Percentiles rank a stretch among this genome's conserved stretches.
Conservation (phyloP, 2,329 filamentous ascomycete genomes). For the Pestalotiopsis sp. region DNA sequence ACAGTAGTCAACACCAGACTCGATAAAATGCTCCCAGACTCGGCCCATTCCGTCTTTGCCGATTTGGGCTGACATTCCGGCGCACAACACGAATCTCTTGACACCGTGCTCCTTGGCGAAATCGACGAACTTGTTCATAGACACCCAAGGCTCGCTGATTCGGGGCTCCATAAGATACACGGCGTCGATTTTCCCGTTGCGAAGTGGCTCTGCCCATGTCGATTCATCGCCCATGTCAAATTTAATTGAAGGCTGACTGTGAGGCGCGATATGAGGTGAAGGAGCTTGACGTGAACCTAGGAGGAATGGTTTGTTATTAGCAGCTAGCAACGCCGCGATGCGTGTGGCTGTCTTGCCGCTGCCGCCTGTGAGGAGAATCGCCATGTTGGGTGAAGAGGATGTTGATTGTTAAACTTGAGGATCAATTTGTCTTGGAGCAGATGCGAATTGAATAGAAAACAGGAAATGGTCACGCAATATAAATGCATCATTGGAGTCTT, state of each 20-base stretch:
- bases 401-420: too few relatives aligned
- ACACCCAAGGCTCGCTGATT: slow-evolving; percentile 17
- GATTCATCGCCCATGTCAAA: slow-evolving; percentile 20
- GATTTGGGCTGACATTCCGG: slow-evolving; percentile 16
- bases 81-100: slow-evolving; percentile 20
- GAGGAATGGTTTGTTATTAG: slow-evolving; percentile 18
- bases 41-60: slow-evolving; percentile 22
- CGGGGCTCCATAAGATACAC: slow-evolving; percentile 22
- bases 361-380: slow-evolving; percentile 21
- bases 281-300: slow-evolving; percentile 18
- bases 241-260: slow-evolving; percentile 13
- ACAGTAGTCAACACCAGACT: slow-evolving; percentile 19
- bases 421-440: background rate
- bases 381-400: slow-evolving; percentile 15
- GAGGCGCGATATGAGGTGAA: background rate
- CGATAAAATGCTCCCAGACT: slow-evolving; percentile 21
- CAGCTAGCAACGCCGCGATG: slow-evolving; percentile 17
- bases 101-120: slow-evolving; percentile 19
- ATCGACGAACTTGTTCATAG: slow-evolving; percentile 22
- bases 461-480: background rate
- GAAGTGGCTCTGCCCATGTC: slow-evolving; percentile 18
- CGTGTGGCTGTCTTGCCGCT: slow-evolving; percentile 23
- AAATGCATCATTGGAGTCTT: background rate
- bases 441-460: background rate
- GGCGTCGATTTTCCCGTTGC: slow-evolving; percentile 14